phyloP scores from a whole-genome alignment of 1,284 basidiomycete genomes.

The Macrocybe sp. region DNA sequence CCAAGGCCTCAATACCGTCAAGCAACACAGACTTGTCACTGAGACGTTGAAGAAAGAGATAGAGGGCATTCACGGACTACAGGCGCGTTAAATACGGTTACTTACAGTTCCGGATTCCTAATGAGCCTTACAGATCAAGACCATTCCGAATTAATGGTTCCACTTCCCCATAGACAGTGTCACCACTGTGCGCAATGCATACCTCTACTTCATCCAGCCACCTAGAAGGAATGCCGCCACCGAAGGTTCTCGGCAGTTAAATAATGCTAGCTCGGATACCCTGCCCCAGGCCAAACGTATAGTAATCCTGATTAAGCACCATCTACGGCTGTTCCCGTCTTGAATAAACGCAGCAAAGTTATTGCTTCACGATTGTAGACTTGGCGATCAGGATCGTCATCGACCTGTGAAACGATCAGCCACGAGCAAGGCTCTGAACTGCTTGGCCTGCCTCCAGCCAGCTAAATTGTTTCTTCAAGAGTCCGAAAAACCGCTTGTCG shows the following conservation, averaged over 20 bases:
- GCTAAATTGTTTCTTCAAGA: conserved; percentile 81
- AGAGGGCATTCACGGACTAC: conserved; percentile 88
- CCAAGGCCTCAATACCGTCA: conserved; percentile 82
- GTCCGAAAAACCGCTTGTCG: conserved; percentile 83
- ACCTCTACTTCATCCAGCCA: too few relatives aligned
- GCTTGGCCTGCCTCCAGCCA: conserved; percentile 58
- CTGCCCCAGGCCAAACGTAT: not conserved
- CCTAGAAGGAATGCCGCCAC: too few relatives aligned
- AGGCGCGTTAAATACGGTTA: conserved; percentile 49
- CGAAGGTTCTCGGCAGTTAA: not conserved
- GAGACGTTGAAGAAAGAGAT: conserved; percentile 88
- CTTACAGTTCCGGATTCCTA: not conserved
- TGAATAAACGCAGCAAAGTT: conserved; percentile 44
- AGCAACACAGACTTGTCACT: conserved; percentile 93
- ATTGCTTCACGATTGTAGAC: conserved; percentile 55
- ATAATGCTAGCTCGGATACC: not conserved
- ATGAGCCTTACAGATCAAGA: conserved; percentile 31
- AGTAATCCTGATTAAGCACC: not conserved
- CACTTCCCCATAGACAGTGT: too few relatives aligned
- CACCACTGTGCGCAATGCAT: too few relatives aligned
- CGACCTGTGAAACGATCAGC: conserved; percentile 31
- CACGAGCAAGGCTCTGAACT: not conserved
- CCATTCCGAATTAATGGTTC: conserved; percentile 23
- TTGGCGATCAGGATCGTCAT: conserved; percentile 44
- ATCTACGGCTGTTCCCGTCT: not conserved